Percentiles rank a stretch among this genome's conserved stretches.
These are phyloP conservation scores for Fusarium sublunatum DNA, from an alignment of 2,329 filamentous ascomycete species.

Conservation along the genomic window DNA sequence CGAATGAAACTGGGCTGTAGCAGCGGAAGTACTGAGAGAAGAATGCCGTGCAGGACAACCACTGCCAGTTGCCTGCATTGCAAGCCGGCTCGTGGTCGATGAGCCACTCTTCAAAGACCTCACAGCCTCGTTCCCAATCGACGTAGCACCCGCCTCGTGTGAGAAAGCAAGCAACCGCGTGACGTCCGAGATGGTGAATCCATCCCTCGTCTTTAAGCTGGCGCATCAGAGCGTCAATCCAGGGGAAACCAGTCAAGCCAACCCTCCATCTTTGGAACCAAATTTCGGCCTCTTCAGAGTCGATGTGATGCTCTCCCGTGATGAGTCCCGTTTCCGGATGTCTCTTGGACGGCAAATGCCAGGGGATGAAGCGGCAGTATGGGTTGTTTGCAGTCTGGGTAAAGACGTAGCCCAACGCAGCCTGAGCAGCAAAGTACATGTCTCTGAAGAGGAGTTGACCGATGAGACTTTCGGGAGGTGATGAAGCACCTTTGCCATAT, in stretches of 20 bases:
- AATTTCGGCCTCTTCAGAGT: slow-evolving; percentile 69
- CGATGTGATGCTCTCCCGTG: slow-evolving; percentile 72
- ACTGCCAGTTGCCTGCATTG: slow-evolving; percentile 83
- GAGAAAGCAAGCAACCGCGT: slow-evolving; percentile 84
- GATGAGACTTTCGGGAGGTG: slow-evolving; percentile 74
- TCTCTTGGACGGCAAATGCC: slow-evolving; percentile 76
- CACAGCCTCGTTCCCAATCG: slow-evolving; percentile 81
- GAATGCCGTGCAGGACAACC: slow-evolving; percentile 81
- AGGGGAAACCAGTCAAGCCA: slow-evolving; percentile 80
- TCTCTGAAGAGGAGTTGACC: slow-evolving; percentile 82
- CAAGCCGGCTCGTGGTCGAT: slow-evolving; percentile 80
- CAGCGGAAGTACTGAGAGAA: slow-evolving; percentile 77
- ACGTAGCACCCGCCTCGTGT: slow-evolving; percentile 82
- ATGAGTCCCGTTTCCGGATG: slow-evolving; percentile 57
- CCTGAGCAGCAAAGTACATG: slow-evolving; percentile 86
- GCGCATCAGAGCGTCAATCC: slow-evolving; percentile 84
- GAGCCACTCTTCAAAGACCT: slow-evolving; percentile 81
- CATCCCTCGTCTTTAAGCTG: slow-evolving; percentile 78
- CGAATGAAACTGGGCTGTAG: slow-evolving; percentile 77
- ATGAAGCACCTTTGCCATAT: slow-evolving; percentile 67
- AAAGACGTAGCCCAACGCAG: slow-evolving; percentile 72
- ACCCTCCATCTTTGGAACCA: slow-evolving; percentile 77
- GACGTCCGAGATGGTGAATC: slow-evolving; percentile 83
- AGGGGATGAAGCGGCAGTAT: slow-evolving; percentile 79
- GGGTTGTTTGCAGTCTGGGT: slow-evolving; percentile 73